Conservation (phyloP, 2,329 filamentous ascomycete genomes). For the Fusarium haematococcum region DNA sequence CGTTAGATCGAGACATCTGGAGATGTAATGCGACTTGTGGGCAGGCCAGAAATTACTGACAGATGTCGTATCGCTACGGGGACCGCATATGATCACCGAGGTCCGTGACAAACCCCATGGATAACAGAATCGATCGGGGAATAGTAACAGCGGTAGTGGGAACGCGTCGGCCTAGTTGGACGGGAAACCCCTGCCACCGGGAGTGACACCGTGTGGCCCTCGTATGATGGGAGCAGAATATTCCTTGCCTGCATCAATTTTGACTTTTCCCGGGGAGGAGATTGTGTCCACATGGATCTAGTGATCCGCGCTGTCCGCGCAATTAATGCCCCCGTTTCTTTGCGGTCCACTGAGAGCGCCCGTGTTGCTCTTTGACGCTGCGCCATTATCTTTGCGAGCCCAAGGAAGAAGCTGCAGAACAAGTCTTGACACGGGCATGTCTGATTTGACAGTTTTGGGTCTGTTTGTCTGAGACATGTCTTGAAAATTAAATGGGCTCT, state of each 20-base stretch:
- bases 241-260: slow-evolving; percentile 1
- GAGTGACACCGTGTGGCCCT: background rate
- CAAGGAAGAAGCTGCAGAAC: background rate
- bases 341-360: background rate
- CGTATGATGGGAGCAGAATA: background rate
- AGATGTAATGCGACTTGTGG: background rate
- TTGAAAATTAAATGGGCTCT: background rate
- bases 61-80: background rate
- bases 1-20: background rate
- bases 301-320: background rate
- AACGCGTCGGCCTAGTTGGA: background rate
- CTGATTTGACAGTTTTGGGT: background rate
- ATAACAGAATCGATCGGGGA: background rate
- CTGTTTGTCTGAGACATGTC: background rate
- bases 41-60: background rate
- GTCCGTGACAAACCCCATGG: background rate
- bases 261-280: slow-evolving; percentile 1
- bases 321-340: background rate
- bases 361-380: background rate
- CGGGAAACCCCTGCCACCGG: background rate
- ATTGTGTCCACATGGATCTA: background rate
- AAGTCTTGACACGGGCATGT: background rate
- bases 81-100: background rate
- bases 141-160: background rate
- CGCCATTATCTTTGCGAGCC: background rate